These are phyloP conservation scores for Funneliformis mosseae DNA, from an alignment of 192 early-diverging fungal species.

Conservation along the genomic window DNA sequence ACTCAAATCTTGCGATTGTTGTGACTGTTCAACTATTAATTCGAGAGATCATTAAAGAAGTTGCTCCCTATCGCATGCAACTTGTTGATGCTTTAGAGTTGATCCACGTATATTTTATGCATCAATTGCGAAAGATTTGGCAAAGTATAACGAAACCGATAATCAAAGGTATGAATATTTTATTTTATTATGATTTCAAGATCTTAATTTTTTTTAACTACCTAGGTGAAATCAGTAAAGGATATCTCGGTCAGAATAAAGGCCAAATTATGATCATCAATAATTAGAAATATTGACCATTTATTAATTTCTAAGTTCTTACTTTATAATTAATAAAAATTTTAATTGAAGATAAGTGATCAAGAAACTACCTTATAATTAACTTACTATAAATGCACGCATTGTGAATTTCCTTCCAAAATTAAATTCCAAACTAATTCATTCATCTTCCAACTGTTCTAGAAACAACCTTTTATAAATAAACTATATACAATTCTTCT, in stretches of 20 bases:
- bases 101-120: slow-evolving; percentile 63
- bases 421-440: too few species aligned
- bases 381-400: too few species aligned
- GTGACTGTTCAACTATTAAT: slow-evolving; percentile 47
- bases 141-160: slow-evolving; percentile 62
- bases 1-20: slow-evolving; percentile 56
- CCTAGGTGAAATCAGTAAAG: background rate
- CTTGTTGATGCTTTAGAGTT: slow-evolving; percentile 61
- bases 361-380: too few species aligned
- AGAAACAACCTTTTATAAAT: too few species aligned
- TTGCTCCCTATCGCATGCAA: slow-evolving; percentile 54
- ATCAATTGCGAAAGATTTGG: slow-evolving; percentile 73
- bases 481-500: too few species aligned
- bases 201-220: background rate
- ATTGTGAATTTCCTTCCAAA: too few species aligned
- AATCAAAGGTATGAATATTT: slow-evolving; percentile 57
- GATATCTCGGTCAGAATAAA: background rate
- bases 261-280: background rate
- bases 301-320: too few species aligned
- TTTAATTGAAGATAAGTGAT: too few species aligned
- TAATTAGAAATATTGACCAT: too few species aligned
- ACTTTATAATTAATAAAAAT: too few species aligned
- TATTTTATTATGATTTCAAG: background rate
- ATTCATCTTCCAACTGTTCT: too few species aligned
- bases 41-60: slow-evolving; percentile 49